A percentile compares a stretch with the other conserved stretches of the same genome.
Evolutionary conservation across 192 early-diverging fungal genomes (phyloP).

Genomic region (Mortierella alpina): DNA sequence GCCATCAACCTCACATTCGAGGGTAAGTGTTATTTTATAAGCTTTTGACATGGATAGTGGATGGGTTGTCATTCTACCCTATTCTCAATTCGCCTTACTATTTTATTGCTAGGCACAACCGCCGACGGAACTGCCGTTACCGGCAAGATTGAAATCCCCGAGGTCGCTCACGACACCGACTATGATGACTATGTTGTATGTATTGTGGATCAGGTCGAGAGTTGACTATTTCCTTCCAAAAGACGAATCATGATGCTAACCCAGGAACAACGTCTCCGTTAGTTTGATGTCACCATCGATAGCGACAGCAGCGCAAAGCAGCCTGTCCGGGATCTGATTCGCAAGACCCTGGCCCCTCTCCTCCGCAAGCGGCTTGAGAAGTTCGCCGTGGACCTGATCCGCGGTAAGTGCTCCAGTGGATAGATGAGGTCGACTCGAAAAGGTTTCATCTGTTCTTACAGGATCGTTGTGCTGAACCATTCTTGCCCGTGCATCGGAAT

Average conservation of each 20-base stretch:
- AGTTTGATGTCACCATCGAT: conserved; percentile 79
- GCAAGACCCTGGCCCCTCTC: conserved; percentile 71
- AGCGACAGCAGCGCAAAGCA: conserved; percentile 60
- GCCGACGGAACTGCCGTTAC: conserved; percentile 69
- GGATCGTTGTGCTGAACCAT: background rate
- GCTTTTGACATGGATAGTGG: background rate
- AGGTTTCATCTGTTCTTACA: background rate
- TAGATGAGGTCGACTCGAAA: background rate
- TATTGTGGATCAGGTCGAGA: background rate
- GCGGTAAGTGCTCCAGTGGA: conserved; percentile 48
- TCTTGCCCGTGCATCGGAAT: background rate
- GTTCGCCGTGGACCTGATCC: conserved; percentile 80
- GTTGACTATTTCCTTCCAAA: background rate
- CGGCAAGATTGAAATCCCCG: conserved; percentile 88
- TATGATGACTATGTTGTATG: conserved; percentile 82
- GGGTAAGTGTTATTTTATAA: conserved; percentile 43
- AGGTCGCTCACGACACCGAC: conserved; percentile 92
- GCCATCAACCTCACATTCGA: conserved; percentile 80
- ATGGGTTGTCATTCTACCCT: background rate
- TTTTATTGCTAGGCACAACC: conserved; percentile 51
- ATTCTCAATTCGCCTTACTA: background rate
- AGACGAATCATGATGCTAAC: no score
- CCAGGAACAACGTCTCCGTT: background rate
- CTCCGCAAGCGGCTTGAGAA: conserved; percentile 67
- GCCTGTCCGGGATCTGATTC: conserved; percentile 75